Base-by-base conservation (phyloP, 179 eudicot genomes). In the Vitellaria paradoxa region DNA sequence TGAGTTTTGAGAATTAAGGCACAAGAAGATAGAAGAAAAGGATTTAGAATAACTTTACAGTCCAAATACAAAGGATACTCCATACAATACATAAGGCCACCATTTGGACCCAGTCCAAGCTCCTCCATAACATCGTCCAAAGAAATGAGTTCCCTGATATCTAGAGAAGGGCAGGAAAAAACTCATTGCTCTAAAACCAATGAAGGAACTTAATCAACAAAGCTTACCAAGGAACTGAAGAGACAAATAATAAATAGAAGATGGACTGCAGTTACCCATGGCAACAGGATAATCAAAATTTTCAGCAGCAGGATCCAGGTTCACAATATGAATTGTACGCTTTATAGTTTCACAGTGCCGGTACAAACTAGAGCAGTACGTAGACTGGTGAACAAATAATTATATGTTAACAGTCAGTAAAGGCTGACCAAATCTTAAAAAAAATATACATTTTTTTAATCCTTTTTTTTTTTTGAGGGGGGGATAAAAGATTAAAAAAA, bases 61-160 rank as follows among this genome's bases (percentile, higher is more conserved):
- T 20, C 18, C 17, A 69, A 49, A 53, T 49, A 59, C 40, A 64
- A 84, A 88, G 88, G 89, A 88, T 88, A 88, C 87, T 96, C 98
- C 99, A 93, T 96, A 87, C 99, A 96, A 81, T 93, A 96, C 10
- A 92, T 84, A 71, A 93, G 91, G 70, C 91, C 99, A 42, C 99
- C 98, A 71, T 96, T 96, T 66, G 99, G 98, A 78, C 98, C 99
- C 52, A 93, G 77, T 24, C 92, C 94, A 61, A 93, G 87, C 74
- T 93, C 99, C 72, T 93, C 99, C 97, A 93, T 93, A 61, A 91
- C 98, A 89, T 96, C 98, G 73, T 96, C 99, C 86, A 93, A 80
- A 60, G 88, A 91, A 57, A 96, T 87, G 72, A 93, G 92, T 72
- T 93, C 97, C 70, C 94, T 79, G 71, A 96, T 96, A 84, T 96